Percentiles rank a stretch among this genome's conserved stretches.
These are phyloP conservation scores for Hericium coralloides DNA, from an alignment of 768 basidiomycete genomes.

Conservation along the genomic window DNA sequence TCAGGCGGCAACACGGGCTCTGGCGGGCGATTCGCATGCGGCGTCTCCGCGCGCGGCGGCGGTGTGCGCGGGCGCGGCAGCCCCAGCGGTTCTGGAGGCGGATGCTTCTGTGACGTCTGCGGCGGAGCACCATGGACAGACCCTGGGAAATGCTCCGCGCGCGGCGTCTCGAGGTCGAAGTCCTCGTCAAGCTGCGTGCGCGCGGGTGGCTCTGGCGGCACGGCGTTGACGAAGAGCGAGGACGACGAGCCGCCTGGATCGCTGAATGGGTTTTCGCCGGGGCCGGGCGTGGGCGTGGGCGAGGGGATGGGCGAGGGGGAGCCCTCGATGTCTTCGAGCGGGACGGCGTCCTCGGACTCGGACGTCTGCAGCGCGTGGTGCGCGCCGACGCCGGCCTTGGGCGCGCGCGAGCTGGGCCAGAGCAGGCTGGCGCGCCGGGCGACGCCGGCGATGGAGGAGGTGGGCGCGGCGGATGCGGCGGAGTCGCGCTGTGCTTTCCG, in stretches of 20 bases:
- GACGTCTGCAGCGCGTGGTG: constrained; percentile 39
- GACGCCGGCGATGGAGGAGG: constrained; percentile 50
- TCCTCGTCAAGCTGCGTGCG: neutral
- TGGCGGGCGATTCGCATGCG: constrained; percentile 25
- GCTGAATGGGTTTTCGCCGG: constrained; percentile 36
- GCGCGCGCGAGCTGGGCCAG: constrained; percentile 33
- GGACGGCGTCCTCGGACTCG: constrained; percentile 42
- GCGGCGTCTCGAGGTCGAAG: neutral
- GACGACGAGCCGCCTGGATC: constrained; percentile 37
- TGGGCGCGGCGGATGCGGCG: constrained; percentile 14
- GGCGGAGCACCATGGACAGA: constrained; percentile 15
- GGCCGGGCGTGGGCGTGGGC: constrained; percentile 25
- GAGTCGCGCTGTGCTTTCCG: constrained; percentile 67
- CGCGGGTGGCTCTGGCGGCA: constrained; percentile 19
- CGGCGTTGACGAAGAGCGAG: constrained; percentile 38
- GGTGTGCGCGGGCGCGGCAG: constrained; percentile 55
- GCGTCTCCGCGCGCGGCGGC: constrained; percentile 35
- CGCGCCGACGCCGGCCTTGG: constrained; percentile 31
- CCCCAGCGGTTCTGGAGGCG: constrained; percentile 46
- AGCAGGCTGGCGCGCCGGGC: constrained; percentile 51
- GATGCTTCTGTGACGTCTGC: constrained; percentile 24
- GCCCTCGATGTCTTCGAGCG: constrained; percentile 42
- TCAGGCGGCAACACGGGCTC: constrained; percentile 28
- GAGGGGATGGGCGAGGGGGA: constrained; percentile 27
- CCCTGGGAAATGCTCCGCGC: constrained; percentile 3